Evolutionary conservation across 1,284 basidiomycete genomes (phyloP).

Genomic region (Pseudozyma sp.): DNA sequence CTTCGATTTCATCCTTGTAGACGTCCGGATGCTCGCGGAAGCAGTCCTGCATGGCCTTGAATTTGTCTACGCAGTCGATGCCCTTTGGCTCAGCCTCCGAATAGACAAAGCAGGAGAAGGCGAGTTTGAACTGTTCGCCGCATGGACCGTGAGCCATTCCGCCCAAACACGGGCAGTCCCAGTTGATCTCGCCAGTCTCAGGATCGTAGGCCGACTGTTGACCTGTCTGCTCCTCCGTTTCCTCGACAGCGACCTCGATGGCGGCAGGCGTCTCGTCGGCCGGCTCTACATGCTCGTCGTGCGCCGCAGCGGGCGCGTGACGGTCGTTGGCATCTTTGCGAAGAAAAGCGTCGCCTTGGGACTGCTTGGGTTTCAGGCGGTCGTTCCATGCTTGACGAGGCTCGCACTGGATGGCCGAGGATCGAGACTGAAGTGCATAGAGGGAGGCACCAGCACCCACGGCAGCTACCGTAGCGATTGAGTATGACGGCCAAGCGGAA

Average conservation of each 20-base stretch:
- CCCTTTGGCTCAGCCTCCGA: conserved; percentile 97
- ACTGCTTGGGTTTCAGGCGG: conserved; percentile 40
- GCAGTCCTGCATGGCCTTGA: conserved; percentile 97
- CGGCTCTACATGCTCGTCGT: conserved; percentile 25
- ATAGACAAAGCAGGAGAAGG: conserved; percentile 96
- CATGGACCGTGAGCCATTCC: conserved; percentile 99
- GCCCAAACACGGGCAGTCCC: conserved; percentile 79
- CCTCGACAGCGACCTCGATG: conserved; percentile 54
- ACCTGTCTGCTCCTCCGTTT: conserved; percentile 36
- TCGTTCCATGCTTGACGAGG: conserved; percentile 32
- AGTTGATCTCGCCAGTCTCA: conserved; percentile 78
- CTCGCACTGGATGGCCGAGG: conserved; percentile 31
- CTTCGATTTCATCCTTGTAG: conserved; percentile 79
- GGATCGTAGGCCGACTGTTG: conserved; percentile 78
- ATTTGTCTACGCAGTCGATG: conserved; percentile 96
- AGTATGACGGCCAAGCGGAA: conserved; percentile 21
- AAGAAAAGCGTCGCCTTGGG: conserved; percentile 35
- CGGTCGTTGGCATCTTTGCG: conserved; percentile 34
- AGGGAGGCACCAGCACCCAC: conserved; percentile 23
- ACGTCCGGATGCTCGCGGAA: conserved; percentile 95
- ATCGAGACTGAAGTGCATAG: conserved; percentile 22
- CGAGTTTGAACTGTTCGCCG: conserved; percentile 90
- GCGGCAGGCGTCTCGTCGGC: conserved; percentile 41
- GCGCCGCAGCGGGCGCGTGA: conserved; percentile 18
- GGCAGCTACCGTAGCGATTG: conserved; percentile 15